Evolutionary conservation across 2,329 filamentous ascomycete species (phyloP), one percentile per base, ranked within the genome.

Genomic region (Talaromyces pinophilus): DNA sequence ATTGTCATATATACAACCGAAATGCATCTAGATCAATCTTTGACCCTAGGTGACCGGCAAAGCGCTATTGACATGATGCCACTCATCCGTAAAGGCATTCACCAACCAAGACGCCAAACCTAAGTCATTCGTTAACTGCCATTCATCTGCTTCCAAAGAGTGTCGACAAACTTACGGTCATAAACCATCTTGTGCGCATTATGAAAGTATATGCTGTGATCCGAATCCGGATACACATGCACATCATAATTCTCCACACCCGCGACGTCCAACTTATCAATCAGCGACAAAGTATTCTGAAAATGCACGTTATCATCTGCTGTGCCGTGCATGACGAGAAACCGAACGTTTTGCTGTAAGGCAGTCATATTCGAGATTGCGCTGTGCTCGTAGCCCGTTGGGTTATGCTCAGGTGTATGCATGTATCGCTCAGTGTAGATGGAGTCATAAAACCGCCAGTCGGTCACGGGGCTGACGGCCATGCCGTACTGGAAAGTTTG

Each of bases 231-330:
- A 80, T 97, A 99, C 65, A 98, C 88, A 77, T 98, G 94, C 13
- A 99, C 88, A 75, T 99, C 95, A 73, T 98, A 99, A 74, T 99
- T 99, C 78, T 94, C 89, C 3, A 97, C 87, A 13, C 88, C 87
- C 0, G 84, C 89, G 62, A 96, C 74, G 80, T 99, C 92, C 54
- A 99, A 84, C 72, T 89, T 90, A 77, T 99, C 96, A 57, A 99
- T 83, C 68, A 99, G 80, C 1, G 89, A 91, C 66, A 98, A 85
- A 0, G 93, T 93, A 78, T 96, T 98, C 79, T 99, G 96, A 79
- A 97, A 88, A 78, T 99, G 96, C 13, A 99, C 95, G 73, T 99
- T 99, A 79, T 99, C 95, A 74, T 99, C 95, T 7, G 91, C 91
- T n/a, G 93, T 87, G 71, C 95, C 95, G 76, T 99, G 95, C 92